Evolutionary conservation across 768 basidiomycete species (phyloP).

Genomic region (Omphalotus guepiniiformis): DNA sequence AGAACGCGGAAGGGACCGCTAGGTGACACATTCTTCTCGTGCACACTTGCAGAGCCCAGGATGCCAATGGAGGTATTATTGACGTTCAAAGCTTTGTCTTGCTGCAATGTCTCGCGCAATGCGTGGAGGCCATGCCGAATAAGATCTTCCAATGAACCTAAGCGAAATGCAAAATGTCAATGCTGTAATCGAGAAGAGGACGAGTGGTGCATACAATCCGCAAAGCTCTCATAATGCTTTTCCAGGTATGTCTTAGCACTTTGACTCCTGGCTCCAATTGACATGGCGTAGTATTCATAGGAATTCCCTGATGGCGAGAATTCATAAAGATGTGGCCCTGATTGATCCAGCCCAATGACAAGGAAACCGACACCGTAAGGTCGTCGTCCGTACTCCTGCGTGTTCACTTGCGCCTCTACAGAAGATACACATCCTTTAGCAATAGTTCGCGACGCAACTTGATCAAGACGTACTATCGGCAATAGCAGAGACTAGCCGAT

Average conservation of each 20-base stretch:
- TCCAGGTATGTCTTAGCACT: constrained; percentile 99
- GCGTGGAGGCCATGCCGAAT: constrained; percentile 93
- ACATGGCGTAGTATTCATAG: constrained; percentile 98
- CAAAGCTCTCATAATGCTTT: constrained; percentile 86
- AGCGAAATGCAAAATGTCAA: background rate
- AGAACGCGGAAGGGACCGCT: constrained; percentile 78
- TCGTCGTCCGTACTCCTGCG: constrained; percentile 94
- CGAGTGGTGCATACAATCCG: constrained; percentile 67
- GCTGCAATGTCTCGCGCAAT: constrained; percentile 93
- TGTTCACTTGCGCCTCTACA: constrained; percentile 96
- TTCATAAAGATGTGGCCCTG: constrained; percentile 97
- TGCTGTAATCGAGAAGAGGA: background rate
- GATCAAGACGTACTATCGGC: constrained; percentile 76
- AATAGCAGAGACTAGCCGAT: constrained; percentile 87
- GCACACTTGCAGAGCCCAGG: constrained; percentile 64
- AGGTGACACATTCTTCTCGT: constrained; percentile 49
- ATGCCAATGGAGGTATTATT: constrained; percentile 96
- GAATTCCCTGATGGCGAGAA: constrained; percentile 97
- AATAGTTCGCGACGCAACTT: background rate
- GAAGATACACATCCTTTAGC: background rate
- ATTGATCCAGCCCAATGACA: constrained; percentile 92
- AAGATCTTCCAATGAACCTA: constrained; percentile 82
- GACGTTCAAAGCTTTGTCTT: constrained; percentile 92
- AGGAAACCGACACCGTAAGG: constrained; percentile 99
- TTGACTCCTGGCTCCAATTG: constrained; percentile 96